Conservation (phyloP, 805 yeast species). For the Candida chilensis region DNA sequence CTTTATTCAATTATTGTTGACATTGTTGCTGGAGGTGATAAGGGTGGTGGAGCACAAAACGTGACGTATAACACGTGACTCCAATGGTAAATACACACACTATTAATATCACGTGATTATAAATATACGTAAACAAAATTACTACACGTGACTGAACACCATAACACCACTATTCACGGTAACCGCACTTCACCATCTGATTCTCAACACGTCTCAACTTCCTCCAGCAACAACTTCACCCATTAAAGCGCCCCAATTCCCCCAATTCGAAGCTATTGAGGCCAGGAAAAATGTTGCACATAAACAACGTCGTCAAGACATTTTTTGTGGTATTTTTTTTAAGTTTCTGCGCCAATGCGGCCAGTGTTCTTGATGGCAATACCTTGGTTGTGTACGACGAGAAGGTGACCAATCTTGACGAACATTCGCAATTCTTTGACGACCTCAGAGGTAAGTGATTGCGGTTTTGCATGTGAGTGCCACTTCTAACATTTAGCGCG, state of each 20-base stretch:
- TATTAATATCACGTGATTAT: neutral
- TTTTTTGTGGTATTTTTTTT: neutral
- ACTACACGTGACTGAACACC: constrained; percentile 3
- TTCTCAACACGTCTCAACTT: too few species aligned
- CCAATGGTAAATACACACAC: neutral
- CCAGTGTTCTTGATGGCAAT: constrained; percentile 6
- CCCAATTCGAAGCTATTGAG: constrained; percentile 4
- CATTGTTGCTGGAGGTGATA: neutral
- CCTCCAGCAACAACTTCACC: too few species aligned
- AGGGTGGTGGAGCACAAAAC: constrained; percentile 1
- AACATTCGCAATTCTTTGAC: constrained; percentile 14
- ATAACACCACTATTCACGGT: too few species aligned
- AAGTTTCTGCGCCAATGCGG: neutral
- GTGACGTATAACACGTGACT: neutral
- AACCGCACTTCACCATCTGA: too few species aligned
- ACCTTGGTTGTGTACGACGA: constrained; percentile 21
- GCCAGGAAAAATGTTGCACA: constrained; percentile 1
- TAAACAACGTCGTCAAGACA: neutral
- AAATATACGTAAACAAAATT: neutral
- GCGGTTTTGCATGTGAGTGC: neutral
- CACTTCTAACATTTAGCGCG: neutral
- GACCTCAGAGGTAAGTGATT: constrained; percentile 8
- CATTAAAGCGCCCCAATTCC: constrained; percentile 4
- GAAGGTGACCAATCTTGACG: constrained; percentile 11
- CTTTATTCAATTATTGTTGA: neutral